These are phyloP conservation scores for Dalbergia oliveri DNA, from an alignment of 306 rosid species.

Conservation along the genomic window DNA sequence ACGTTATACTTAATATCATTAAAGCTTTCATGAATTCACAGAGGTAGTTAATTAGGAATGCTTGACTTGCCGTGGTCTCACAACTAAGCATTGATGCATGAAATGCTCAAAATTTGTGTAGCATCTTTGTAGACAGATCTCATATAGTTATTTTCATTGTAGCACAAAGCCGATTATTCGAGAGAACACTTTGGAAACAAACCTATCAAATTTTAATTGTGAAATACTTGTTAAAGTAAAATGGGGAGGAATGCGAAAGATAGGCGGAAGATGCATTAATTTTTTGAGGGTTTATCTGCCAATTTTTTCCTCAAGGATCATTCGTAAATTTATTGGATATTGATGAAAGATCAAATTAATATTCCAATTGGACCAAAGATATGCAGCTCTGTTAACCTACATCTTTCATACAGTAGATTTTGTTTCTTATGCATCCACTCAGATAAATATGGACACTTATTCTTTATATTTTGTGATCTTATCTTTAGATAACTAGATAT, in stretches of 20 bases:
- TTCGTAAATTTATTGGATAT: conserved; percentile 23
- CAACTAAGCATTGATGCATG: background rate
- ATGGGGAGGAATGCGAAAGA: conserved; percentile 9
- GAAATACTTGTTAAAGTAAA: conserved; percentile 26
- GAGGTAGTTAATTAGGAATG: background rate
- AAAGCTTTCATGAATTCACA: background rate
- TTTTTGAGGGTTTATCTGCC: conserved; percentile 6
- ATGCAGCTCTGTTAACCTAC: conserved; percentile 21
- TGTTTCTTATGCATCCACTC: conserved; percentile 18
- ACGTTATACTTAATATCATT: background rate
- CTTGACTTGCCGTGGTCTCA: conserved; percentile 21
- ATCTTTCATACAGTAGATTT: background rate
- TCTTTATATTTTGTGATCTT: conserved; percentile 6
- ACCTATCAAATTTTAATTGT: background rate
- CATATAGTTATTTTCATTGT: background rate
- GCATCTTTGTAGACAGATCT: conserved; percentile 1
- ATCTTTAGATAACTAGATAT: background rate
- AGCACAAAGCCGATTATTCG: background rate
- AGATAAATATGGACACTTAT: conserved; percentile 18
- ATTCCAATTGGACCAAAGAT: background rate
- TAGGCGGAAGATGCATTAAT: background rate
- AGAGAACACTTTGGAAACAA: background rate
- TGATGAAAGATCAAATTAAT: conserved; percentile 5
- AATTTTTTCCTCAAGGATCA: background rate
- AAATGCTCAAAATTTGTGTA: conserved; percentile 4